These are phyloP conservation scores for Wallacemonas sp. DNA, from an alignment of 208 protist species.

Conservation along the genomic window DNA sequence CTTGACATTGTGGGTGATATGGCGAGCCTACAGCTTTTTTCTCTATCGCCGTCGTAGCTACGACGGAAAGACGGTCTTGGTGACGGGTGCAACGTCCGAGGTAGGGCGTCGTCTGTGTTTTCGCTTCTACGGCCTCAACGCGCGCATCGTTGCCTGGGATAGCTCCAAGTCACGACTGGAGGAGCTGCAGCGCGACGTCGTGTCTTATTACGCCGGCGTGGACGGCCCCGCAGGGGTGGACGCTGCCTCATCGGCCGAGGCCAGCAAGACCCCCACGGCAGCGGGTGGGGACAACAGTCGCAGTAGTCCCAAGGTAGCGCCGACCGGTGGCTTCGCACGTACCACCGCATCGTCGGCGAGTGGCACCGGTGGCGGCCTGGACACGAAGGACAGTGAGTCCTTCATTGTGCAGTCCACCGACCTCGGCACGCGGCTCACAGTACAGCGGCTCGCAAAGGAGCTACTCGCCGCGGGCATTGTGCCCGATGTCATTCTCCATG, in stretches of 20 bases:
- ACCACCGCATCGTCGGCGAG: not conserved
- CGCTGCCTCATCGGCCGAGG: too few relatives aligned
- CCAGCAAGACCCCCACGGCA: not conserved
- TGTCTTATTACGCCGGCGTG: not conserved
- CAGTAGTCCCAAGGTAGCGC: not conserved
- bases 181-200: conserved; percentile 37
- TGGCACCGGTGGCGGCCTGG: not conserved
- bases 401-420: conserved; percentile 28
- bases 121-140: conserved; percentile 38
- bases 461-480: conserved; percentile 15
- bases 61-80: conserved; percentile 45
- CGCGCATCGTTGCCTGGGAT: conserved; percentile 65
- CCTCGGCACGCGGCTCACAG: conserved; percentile 35
- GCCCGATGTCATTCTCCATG: conserved; percentile 55
- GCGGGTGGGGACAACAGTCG: too few relatives aligned
- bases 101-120: conserved; percentile 43
- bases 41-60: conserved; percentile 30
- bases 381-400: not conserved
- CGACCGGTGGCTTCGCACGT: not conserved
- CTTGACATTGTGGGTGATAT: conserved; percentile 44
- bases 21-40: conserved; percentile 41
- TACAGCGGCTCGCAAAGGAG: conserved; percentile 42
- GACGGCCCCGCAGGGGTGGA: not conserved
- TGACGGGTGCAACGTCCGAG: conserved; percentile 54
- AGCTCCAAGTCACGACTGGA: conserved; percentile 42